A percentile compares a stretch with the other conserved stretches of the same genome.
These are phyloP conservation scores for Camellia sinensis DNA, from an alignment of 148 eudicot genomes.

Conservation along the genomic window DNA sequence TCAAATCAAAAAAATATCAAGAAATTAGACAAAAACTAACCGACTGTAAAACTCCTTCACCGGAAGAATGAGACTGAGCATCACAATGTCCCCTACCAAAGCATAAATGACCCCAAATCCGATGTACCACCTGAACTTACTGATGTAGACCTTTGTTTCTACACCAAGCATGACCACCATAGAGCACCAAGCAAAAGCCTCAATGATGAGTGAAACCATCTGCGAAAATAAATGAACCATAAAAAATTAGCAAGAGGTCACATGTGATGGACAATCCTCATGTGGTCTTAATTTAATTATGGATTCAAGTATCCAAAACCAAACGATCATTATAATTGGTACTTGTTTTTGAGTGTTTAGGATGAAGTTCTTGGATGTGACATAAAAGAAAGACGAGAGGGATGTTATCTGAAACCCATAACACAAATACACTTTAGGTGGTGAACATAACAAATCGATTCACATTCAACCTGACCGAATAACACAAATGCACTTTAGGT, in stretches of 20 bases:
- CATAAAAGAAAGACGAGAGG: not conserved
- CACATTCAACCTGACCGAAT: not conserved
- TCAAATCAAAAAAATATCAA: not conserved
- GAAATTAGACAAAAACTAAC: constrained; percentile 33
- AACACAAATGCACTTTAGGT: too few relatives aligned
- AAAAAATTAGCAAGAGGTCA: not conserved
- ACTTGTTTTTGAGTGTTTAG: not conserved
- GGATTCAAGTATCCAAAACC: not conserved
- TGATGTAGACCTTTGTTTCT: constrained; percentile 75
- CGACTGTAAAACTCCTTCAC: constrained; percentile 58
- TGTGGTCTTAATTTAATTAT: not conserved
- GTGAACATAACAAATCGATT: not conserved
- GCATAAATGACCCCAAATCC: constrained; percentile 74
- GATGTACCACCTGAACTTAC: constrained; percentile 79
- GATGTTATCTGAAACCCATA: not conserved
- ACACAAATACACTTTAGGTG: not conserved
- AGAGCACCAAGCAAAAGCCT: constrained; percentile 80
- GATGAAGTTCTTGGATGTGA: not conserved
- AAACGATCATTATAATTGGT: not conserved
- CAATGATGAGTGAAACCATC: constrained; percentile 57
- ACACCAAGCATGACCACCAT: constrained; percentile 63
- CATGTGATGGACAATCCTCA: not conserved
- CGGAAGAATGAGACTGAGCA: constrained; percentile 70
- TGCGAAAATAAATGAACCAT: constrained; percentile 24
- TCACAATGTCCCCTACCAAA: constrained; percentile 69